These are phyloP conservation scores for Boletales sp. DNA, from an alignment of 768 basidiomycete species.

Conservation along the genomic window DNA sequence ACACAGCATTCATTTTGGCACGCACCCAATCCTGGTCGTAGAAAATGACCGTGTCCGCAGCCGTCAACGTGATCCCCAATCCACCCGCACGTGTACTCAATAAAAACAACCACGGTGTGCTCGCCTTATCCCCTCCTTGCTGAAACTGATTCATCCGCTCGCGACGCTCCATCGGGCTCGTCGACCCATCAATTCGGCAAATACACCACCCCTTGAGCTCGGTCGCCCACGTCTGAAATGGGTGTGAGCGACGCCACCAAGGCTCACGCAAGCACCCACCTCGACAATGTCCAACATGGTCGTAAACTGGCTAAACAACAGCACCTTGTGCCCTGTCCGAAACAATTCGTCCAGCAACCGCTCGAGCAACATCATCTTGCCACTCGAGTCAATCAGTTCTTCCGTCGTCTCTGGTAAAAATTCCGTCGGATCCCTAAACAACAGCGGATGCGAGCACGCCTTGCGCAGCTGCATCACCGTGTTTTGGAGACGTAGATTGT, in stretches of 20 bases:
- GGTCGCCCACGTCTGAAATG: slow-evolving; percentile 62
- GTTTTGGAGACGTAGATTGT: slow-evolving; percentile 93
- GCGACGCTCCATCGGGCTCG: slow-evolving; percentile 74
- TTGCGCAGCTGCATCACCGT: slow-evolving; percentile 97
- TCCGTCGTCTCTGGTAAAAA: slow-evolving; percentile 57
- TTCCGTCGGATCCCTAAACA: slow-evolving; percentile 53
- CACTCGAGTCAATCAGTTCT: slow-evolving; percentile 80
- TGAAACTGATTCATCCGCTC: slow-evolving; percentile 87
- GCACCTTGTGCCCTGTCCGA: slow-evolving; percentile 72
- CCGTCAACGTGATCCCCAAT: slow-evolving; percentile 93
- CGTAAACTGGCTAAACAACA: slow-evolving; percentile 92
- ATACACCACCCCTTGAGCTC: slow-evolving; percentile 79
- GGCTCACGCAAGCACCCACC: slow-evolving; percentile 39
- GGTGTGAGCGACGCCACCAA: neutral
- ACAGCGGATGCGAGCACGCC: slow-evolving; percentile 89
- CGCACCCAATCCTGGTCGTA: slow-evolving; percentile 24
- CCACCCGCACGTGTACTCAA: slow-evolving; percentile 94
- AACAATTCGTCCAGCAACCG: slow-evolving; percentile 83
- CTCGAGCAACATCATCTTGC: slow-evolving; percentile 97
- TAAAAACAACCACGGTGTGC: slow-evolving; percentile 76
- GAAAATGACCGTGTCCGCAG: slow-evolving; percentile 38
- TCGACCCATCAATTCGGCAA: slow-evolving; percentile 91
- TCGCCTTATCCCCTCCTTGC: slow-evolving; percentile 53
- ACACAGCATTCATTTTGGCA: neutral
- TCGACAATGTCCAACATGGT: slow-evolving; percentile 96